A percentile compares a stretch with the other conserved stretches of the same genome.
Conservation (phyloP, 2,329 filamentous ascomycete genomes). For the Diplodia intermedia region DNA sequence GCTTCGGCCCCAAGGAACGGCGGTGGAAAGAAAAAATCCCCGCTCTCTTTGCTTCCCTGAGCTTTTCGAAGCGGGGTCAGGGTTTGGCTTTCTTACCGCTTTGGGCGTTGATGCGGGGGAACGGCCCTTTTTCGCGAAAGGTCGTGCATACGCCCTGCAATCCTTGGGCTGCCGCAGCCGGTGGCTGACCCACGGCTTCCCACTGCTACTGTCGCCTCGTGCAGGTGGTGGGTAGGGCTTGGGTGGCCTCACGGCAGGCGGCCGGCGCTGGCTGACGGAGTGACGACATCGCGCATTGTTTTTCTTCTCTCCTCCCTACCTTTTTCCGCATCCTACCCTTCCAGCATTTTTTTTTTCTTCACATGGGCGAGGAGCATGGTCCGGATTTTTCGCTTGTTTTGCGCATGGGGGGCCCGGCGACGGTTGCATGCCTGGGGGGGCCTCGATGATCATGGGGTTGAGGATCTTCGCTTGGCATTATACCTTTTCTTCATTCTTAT, state of each 20-base stretch:
- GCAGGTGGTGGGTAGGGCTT: too few relatives aligned
- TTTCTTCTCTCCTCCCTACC: neutral
- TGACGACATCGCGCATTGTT: slow-evolving; percentile 17
- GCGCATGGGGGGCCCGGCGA: neutral
- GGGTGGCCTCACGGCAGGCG: too few relatives aligned
- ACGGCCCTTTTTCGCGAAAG: slow-evolving; percentile 1
- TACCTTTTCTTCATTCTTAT: slow-evolving; percentile 11
- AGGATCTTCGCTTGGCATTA: slow-evolving; percentile 9
- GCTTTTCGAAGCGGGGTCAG: slow-evolving; percentile 18
- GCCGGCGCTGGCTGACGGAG: slow-evolving; percentile 5
- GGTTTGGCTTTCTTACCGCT: slow-evolving; percentile 21
- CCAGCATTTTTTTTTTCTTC: neutral
- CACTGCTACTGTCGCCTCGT: too few relatives aligned
- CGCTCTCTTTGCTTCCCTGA: slow-evolving; percentile 1
- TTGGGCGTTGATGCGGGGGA: neutral
- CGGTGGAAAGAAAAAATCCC: neutral
- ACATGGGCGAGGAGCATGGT: neutral
- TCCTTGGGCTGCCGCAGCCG: neutral
- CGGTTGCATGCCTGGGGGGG: neutral
- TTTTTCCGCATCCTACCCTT: neutral
- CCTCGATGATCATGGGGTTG: neutral
- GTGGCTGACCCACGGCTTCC: neutral
- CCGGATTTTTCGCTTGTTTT: neutral
- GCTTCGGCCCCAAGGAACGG: neutral
- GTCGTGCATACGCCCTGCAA: slow-evolving; percentile 13